phyloP scores from a whole-genome alignment of 768 basidiomycete genomes.

The Xerocomellus chrysenteron region DNA sequence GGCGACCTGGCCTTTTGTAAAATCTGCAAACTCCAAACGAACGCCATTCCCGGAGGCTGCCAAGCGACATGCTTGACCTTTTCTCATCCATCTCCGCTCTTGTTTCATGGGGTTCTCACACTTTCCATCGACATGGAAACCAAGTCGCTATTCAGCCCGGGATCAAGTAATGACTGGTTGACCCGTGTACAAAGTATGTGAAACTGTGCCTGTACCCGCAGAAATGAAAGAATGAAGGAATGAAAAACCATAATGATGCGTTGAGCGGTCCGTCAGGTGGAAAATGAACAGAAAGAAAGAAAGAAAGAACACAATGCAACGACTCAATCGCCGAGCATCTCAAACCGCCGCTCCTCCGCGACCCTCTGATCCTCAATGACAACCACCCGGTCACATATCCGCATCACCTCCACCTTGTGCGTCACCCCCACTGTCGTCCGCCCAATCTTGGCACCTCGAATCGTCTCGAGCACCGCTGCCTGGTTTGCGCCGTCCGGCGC shows the following conservation, averaged over 20 bases:
- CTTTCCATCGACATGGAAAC: no score
- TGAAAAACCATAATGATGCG: background rate
- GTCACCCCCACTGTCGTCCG: constrained; percentile 91
- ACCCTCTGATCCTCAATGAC: constrained; percentile 77
- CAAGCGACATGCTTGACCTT: no score
- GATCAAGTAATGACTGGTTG: no score
- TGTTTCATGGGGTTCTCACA: no score
- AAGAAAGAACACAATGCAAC: background rate
- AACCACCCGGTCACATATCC: constrained; percentile 85
- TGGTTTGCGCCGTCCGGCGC: constrained; percentile 88
- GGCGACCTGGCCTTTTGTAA: no score
- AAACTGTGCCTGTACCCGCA: no score
- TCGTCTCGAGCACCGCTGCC: constrained; percentile 75
- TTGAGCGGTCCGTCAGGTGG: background rate
- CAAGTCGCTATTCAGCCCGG: no score
- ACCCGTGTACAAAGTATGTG: no score
- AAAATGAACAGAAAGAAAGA: background rate
- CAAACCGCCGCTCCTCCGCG: constrained; percentile 76
- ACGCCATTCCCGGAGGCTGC: no score
- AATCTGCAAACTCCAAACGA: no score
- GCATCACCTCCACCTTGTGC: constrained; percentile 89
- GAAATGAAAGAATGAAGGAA: background rate
- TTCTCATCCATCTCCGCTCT: no score
- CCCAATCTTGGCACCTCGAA: constrained; percentile 59
- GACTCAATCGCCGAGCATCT: constrained; percentile 42